Percentiles rank a stretch among this genome's conserved stretches.
phyloP scores from a whole-genome alignment of 2,329 filamentous ascomycete species.

The Pseudogymnoascus sp. region DNA sequence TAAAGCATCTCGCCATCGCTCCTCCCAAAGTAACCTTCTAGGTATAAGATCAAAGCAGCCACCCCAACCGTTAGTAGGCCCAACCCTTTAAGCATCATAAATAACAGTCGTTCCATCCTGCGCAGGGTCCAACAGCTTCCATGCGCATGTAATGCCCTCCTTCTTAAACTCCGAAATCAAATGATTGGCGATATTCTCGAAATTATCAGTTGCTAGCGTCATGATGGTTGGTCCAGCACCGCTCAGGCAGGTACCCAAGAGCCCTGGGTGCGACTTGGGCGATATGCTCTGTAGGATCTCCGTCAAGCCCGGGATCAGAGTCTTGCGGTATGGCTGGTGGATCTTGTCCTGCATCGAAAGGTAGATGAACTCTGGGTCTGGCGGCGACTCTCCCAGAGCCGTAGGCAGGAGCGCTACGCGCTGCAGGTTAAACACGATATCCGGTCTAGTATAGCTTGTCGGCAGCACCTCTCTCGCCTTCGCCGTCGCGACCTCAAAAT shows the following conservation, averaged over 20 bases:
- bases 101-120: constrained; percentile 43
- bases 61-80: background rate
- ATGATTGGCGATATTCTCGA: constrained; percentile 72
- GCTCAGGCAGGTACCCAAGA: constrained; percentile 89
- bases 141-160: constrained; percentile 69
- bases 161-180: constrained; percentile 67
- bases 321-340: constrained; percentile 91
- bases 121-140: constrained; percentile 82
- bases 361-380: constrained; percentile 88
- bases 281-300: constrained; percentile 89
- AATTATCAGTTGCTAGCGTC: constrained; percentile 82
- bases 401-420: constrained; percentile 84
- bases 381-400: constrained; percentile 80
- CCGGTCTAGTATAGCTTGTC: constrained; percentile 65
- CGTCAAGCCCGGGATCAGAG: constrained; percentile 80
- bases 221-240: constrained; percentile 93
- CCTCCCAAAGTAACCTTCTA: background rate
- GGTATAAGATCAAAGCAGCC: background rate
- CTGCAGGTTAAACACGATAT: constrained; percentile 90
- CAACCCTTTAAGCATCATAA: background rate
- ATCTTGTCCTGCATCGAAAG: constrained; percentile 98
- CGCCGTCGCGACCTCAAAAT: constrained; percentile 93
- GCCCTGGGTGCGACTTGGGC: constrained; percentile 73
- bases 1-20: background rate
- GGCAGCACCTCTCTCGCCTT: constrained; percentile 82